A percentile compares a stretch with the other conserved stretches of the same genome.
Evolutionary conservation across 768 basidiomycete species (phyloP).

Genomic region (Brasilioporus rufonigricans): DNA sequence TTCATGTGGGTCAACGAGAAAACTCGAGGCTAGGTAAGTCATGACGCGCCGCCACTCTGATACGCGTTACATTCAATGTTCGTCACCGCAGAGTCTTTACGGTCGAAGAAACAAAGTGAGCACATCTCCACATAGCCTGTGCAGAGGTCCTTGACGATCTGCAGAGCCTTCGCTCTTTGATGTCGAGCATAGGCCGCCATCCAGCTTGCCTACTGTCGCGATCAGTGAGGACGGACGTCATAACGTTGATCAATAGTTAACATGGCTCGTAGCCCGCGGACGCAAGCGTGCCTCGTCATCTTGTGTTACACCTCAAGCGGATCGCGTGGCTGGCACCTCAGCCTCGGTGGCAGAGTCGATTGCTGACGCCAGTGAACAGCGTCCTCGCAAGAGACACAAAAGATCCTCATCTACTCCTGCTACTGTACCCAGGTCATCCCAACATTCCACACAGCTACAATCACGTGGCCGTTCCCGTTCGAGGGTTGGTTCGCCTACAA

Average conservation of each 20-base stretch:
- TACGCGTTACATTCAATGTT: constrained; percentile 10
- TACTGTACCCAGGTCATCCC: constrained; percentile 9
- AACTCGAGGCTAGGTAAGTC: constrained; percentile 13
- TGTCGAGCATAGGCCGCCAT: constrained; percentile 2
- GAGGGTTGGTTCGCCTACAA: constrained; percentile 14
- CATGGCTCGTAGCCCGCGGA: constrained; percentile 11
- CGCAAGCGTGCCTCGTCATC: constrained; percentile 17
- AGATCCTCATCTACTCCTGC: constrained; percentile 21
- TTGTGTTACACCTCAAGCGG: neutral
- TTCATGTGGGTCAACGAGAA: constrained; percentile 15
- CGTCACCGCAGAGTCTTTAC: constrained; percentile 12
- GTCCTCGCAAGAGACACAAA: constrained; percentile 21
- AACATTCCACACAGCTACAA: constrained; percentile 3
- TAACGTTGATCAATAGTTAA: neutral
- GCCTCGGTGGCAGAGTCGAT: neutral
- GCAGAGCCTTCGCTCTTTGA: constrained; percentile 11
- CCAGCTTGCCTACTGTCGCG: constrained; percentile 5
- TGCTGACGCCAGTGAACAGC: constrained; percentile 2
- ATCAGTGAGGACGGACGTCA: constrained; percentile 11
- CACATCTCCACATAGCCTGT: neutral
- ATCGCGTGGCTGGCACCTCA: neutral
- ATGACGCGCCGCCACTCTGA: neutral
- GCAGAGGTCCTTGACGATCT: neutral
- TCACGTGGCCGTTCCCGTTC: constrained; percentile 18
- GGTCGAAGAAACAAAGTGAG: constrained; percentile 18